A percentile compares a stretch with the other conserved stretches of the same genome.
Evolutionary conservation across 2,329 filamentous ascomycete genomes (phyloP).

Genomic region (Hymenoscyphus linearis): DNA sequence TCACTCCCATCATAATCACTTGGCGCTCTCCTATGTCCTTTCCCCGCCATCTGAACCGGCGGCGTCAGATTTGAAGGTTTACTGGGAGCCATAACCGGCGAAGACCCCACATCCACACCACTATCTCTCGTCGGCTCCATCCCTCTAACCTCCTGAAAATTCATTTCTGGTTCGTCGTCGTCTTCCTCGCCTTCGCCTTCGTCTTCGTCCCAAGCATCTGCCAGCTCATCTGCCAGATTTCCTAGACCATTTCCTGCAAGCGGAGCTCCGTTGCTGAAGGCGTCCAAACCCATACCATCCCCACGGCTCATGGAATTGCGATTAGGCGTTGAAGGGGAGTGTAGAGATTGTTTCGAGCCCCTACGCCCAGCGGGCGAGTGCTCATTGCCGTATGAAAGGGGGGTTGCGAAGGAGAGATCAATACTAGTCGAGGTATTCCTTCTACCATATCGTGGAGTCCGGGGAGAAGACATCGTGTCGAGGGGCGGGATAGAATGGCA

Average conservation of each 20-base stretch:
- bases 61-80: conserved; percentile 23
- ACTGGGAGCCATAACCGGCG: conserved; percentile 15
- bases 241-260: conserved; percentile 55
- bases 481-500: conserved; percentile 12
- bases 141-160: conserved; percentile 28
- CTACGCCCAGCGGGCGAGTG: conserved; percentile 17
- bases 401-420: conserved; percentile 37
- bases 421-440: conserved; percentile 48
- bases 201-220: conserved; percentile 64
- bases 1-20: conserved; percentile 69
- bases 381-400: conserved; percentile 22
- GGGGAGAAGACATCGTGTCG: conserved; percentile 42
- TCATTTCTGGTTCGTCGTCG: conserved; percentile 43
- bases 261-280: conserved; percentile 35
- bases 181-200: conserved; percentile 53
- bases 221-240: conserved; percentile 76
- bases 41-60: conserved; percentile 18
- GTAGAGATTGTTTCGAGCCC: conserved; percentile 29
- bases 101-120: conserved; percentile 30
- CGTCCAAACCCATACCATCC: conserved; percentile 27
- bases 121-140: conserved; percentile 34
- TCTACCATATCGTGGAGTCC: conserved; percentile 51
- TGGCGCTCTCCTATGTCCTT: conserved; percentile 44
- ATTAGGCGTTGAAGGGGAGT: conserved; percentile 26
- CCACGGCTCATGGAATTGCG: conserved; percentile 21